Evolutionary conservation across 495 filamentous ascomycete species (phyloP).

Genomic region (Aspergillus wentii): DNA sequence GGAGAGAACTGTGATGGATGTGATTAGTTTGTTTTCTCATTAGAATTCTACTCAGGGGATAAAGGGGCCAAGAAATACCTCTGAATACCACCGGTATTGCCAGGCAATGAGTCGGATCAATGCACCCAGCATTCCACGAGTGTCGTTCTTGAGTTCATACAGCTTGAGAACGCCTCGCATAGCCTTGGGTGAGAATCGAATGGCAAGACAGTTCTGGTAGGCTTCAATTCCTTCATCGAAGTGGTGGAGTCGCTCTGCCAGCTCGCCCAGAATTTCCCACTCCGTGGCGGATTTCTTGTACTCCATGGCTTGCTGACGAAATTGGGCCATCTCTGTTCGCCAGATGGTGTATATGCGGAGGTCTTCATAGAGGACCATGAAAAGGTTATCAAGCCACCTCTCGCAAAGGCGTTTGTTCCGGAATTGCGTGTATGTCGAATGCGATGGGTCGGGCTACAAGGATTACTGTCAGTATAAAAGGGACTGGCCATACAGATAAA

Average conservation of each 20-base stretch:
- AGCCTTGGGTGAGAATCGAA: slow-evolving; percentile 85
- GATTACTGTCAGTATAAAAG: slow-evolving; percentile 1
- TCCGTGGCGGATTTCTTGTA: slow-evolving; percentile 96
- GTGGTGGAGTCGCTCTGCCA: slow-evolving; percentile 90
- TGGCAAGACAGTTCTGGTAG: slow-evolving; percentile 74
- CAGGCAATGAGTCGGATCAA: slow-evolving; percentile 88
- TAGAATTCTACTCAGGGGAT: neutral
- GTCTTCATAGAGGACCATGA: slow-evolving; percentile 99
- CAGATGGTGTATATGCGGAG: slow-evolving; percentile 98
- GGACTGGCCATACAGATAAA: too few relatives aligned
- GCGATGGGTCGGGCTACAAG: slow-evolving; percentile 40
- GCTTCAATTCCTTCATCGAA: slow-evolving; percentile 85
- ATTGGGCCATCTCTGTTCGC: slow-evolving; percentile 95
- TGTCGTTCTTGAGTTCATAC: slow-evolving; percentile 69
- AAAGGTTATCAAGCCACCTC: slow-evolving; percentile 95
- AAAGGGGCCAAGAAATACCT: slow-evolving; percentile 43
- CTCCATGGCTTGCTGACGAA: slow-evolving; percentile 78
- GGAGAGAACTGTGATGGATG: slow-evolving; percentile 74
- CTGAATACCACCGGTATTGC: slow-evolving; percentile 99
- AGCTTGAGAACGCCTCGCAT: slow-evolving; percentile 76
- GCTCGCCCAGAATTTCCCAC: slow-evolving; percentile 94
- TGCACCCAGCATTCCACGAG: slow-evolving; percentile 67
- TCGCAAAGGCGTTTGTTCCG: slow-evolving; percentile 97
- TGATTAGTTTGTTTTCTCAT: slow-evolving; percentile 6
- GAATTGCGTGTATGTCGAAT: slow-evolving; percentile 59